These are phyloP conservation scores for Termitomyces sp. DNA, from an alignment of 1,284 basidiomycete genomes.

Conservation along the genomic window DNA sequence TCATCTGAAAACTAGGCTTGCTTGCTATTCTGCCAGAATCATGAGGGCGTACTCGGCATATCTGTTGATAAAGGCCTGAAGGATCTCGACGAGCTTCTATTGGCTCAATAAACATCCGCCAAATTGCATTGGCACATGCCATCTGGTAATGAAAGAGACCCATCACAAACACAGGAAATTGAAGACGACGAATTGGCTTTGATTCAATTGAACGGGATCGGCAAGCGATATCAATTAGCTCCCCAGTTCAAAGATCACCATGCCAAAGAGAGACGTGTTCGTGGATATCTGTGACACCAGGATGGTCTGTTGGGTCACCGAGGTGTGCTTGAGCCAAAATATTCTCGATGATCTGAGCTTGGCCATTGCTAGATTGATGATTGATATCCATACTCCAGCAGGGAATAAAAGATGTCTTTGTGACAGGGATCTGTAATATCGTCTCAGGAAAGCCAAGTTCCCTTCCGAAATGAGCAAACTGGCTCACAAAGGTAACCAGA, in stretches of 20 bases:
- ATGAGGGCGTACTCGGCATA: slow-evolving; percentile 20
- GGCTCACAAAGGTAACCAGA: neutral
- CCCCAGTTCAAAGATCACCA: slow-evolving; percentile 22
- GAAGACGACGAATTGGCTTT: slow-evolving; percentile 19
- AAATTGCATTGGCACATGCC: slow-evolving; percentile 30
- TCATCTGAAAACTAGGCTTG: slow-evolving; percentile 10
- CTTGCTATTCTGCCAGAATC: slow-evolving; percentile 16
- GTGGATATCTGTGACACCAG: slow-evolving; percentile 3
- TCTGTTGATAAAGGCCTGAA: slow-evolving; percentile 18
- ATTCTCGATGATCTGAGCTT: slow-evolving; percentile 9
- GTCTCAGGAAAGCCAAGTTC: slow-evolving; percentile 1
- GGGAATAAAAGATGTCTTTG: slow-evolving; percentile 5
- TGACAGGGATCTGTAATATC: slow-evolving; percentile 6
- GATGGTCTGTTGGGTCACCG: slow-evolving; percentile 8
- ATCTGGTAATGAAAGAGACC: slow-evolving; percentile 35
- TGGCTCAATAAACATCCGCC: slow-evolving; percentile 23
- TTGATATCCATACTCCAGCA: slow-evolving; percentile 15
- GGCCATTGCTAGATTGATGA: slow-evolving; percentile 12
- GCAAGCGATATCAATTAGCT: slow-evolving; percentile 17
- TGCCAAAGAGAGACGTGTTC: slow-evolving; percentile 19
- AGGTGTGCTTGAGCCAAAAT: slow-evolving; percentile 5
- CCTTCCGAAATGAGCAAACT: neutral
- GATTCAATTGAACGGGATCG: slow-evolving; percentile 21
- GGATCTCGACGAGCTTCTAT: slow-evolving; percentile 14
- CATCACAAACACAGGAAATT: slow-evolving; percentile 24